Conservation (phyloP, 176 grass and related monocot species). For the Musa schizocarpa region DNA sequence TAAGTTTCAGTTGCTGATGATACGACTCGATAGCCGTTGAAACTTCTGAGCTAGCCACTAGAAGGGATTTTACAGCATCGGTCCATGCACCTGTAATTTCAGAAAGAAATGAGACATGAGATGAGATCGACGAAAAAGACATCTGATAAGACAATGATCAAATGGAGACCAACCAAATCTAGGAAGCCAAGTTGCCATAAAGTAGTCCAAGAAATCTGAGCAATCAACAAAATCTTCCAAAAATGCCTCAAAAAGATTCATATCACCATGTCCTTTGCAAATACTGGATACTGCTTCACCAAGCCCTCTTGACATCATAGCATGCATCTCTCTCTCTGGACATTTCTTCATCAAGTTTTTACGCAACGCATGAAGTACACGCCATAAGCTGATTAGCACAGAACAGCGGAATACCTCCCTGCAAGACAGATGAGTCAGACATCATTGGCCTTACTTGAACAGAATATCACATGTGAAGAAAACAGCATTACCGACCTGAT, state of each 20-base stretch:
- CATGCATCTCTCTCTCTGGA: conserved; percentile 39
- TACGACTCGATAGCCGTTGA: conserved; percentile 77
- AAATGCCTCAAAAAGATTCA: conserved; percentile 60
- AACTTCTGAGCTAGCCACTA: conserved; percentile 55
- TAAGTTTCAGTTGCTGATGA: conserved; percentile 77
- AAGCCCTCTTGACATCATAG: conserved; percentile 42
- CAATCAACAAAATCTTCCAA: conserved; percentile 59
- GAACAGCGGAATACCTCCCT: conserved; percentile 81
- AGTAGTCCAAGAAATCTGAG: conserved; percentile 67
- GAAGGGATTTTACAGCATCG: conserved; percentile 47
- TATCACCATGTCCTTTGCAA: conserved; percentile 45
- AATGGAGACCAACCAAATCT: conserved; percentile 59
- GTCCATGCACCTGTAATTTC: conserved; percentile 52
- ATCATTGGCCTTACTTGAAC: conserved; percentile 1
- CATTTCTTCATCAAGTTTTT: conserved; percentile 70
- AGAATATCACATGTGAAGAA: not conserved
- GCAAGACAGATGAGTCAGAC: conserved; percentile 31
- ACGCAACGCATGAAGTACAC: conserved; percentile 57
- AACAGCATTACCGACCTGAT: conserved; percentile 49
- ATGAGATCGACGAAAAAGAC: conserved; percentile 6
- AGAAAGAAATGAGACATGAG: conserved; percentile 2
- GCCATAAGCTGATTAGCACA: conserved; percentile 78
- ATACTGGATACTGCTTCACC: conserved; percentile 52
- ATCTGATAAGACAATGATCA: conserved; percentile 11
- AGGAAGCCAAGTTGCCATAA: conserved; percentile 65